Evolutionary conservation across 139 green algal genomes (phyloP).

Genomic region (Chlorella vulgaris): DNA sequence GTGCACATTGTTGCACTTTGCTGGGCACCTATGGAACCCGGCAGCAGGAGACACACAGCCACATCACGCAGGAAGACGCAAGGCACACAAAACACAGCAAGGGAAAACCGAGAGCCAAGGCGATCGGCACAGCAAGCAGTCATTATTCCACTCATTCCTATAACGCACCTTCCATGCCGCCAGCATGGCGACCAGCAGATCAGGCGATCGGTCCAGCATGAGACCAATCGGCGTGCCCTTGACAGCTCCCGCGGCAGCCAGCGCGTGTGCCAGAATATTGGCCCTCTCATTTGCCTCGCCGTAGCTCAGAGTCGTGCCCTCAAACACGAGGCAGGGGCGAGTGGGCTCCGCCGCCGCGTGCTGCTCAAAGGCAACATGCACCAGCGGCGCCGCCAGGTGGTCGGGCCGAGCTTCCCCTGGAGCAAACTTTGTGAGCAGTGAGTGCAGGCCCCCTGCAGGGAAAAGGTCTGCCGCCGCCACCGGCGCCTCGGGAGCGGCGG

Average conservation of each 20-base stretch:
- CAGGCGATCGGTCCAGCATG: slow-evolving; percentile 44
- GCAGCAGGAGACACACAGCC: too few species aligned
- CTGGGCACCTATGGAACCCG: too few species aligned
- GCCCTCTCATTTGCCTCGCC: background rate
- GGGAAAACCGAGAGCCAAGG: too few species aligned
- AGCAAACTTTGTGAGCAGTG: background rate
- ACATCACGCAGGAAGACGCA: too few species aligned
- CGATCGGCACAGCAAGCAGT: too few species aligned
- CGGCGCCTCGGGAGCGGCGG: background rate
- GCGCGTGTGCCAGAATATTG: background rate
- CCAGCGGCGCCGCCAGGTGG: background rate
- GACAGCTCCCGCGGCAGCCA: background rate
- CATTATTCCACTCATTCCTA: too few species aligned
- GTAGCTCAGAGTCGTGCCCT: background rate
- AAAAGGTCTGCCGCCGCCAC: background rate
- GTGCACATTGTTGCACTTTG: too few species aligned
- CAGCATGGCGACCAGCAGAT: slow-evolving; percentile 52
- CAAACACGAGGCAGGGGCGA: background rate
- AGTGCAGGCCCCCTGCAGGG: background rate
- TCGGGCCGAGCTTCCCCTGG: background rate
- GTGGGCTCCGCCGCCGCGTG: background rate
- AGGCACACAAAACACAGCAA: too few species aligned
- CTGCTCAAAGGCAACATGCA: background rate
- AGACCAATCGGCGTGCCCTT: slow-evolving; percentile 41
- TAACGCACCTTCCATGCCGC: slow-evolving; percentile 38